Conservation (phyloP, 2,329 filamentous ascomycete genomes). For the Sporothrix luriei region DNA sequence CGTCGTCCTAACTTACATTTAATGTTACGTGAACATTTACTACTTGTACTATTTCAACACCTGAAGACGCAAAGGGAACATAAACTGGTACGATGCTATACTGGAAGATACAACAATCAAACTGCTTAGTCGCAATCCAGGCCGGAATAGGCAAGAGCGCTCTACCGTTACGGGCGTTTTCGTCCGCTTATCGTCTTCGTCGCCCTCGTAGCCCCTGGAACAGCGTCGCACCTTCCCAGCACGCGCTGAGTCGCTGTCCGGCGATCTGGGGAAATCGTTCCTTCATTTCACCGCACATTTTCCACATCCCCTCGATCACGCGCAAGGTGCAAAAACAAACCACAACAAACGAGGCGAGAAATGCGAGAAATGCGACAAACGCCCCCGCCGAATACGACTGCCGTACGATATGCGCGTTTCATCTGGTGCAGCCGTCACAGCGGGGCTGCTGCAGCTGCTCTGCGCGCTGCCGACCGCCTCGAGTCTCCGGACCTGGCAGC, state of each 20-base stretch:
- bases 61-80: too few species aligned
- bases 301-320: background rate
- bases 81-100: too few species aligned
- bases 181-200: background rate
- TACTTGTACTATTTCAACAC: too few species aligned
- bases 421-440: background rate
- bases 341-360: background rate
- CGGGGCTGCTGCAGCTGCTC: slow-evolving; percentile 7
- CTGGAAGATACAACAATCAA: too few species aligned
- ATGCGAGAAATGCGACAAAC: background rate
- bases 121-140: too few species aligned
- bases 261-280: slow-evolving; percentile 10
- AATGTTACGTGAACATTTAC: too few species aligned
- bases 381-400: background rate
- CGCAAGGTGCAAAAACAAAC: background rate
- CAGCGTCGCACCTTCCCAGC: background rate
- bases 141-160: slow-evolving; percentile 9
- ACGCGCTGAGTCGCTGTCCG: background rate
- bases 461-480: background rate
- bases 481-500: slow-evolving; percentile 32
- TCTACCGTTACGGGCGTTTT: background rate
- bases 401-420: background rate
- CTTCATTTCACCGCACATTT: background rate
- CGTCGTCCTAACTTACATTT: too few species aligned
- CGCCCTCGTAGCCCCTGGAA: background rate